Conservation (phyloP, 202 grass and related monocot genomes). For the Musa balbisiana region DNA sequence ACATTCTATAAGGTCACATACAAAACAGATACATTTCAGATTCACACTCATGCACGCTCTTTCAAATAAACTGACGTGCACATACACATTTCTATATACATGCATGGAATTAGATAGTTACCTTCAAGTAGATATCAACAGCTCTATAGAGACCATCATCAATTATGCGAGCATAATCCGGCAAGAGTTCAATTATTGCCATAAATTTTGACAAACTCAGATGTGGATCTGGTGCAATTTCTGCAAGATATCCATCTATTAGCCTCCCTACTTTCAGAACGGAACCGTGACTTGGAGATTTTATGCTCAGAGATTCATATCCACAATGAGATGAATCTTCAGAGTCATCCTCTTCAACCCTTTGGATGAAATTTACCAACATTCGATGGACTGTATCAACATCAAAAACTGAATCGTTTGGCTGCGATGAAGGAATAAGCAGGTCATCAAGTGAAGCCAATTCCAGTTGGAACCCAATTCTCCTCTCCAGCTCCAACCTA, state of each 20-base stretch:
- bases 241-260: constrained; percentile 85
- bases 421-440: constrained; percentile 57
- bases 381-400: constrained; percentile 73
- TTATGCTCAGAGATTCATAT: constrained; percentile 54
- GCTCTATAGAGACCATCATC: constrained; percentile 85
- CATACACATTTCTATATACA: neutral
- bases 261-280: constrained; percentile 76
- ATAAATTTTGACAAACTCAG: constrained; percentile 91
- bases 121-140: constrained; percentile 93
- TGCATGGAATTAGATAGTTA: constrained; percentile 19
- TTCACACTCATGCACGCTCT: neutral
- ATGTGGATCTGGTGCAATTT: constrained; percentile 78
- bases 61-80: neutral
- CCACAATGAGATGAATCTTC: constrained; percentile 53
- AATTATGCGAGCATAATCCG: constrained; percentile 71
- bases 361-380: constrained; percentile 76
- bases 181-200: constrained; percentile 74
- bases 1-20: neutral
- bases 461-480: constrained; percentile 72
- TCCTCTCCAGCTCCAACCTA: constrained; percentile 69
- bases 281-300: constrained; percentile 62
- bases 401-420: constrained; percentile 82
- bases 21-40: neutral
- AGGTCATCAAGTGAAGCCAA: constrained; percentile 79
- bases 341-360: constrained; percentile 63